phyloP scores from a whole-genome alignment of 306 rosid genomes.

The Fragaria ananassa region DNA sequence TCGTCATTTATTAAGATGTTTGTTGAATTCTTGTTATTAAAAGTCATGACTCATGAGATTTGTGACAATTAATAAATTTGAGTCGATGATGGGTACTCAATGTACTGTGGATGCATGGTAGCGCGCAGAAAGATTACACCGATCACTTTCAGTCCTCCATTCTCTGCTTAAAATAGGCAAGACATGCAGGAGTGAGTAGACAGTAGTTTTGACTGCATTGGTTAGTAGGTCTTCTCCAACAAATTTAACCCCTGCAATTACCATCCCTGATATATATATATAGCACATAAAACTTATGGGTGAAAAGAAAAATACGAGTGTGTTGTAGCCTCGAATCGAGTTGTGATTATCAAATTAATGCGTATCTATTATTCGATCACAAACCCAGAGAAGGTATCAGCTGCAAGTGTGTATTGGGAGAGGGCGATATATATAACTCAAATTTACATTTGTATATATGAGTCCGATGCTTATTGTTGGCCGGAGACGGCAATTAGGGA shows the following conservation, averaged over 20 bases:
- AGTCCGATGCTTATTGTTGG: no score
- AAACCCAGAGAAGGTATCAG: neutral
- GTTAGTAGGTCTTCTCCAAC: neutral
- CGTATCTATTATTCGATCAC: neutral
- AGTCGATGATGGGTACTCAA: neutral
- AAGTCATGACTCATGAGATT: neutral
- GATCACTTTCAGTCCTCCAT: neutral
- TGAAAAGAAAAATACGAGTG: neutral
- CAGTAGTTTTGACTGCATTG: neutral
- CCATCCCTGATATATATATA: no score
- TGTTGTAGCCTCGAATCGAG: neutral
- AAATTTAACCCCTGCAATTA: neutral
- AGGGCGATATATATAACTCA: no score
- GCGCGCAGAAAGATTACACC: neutral
- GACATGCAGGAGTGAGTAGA: neutral
- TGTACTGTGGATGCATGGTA: neutral
- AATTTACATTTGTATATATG: no score
- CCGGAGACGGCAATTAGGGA: no score
- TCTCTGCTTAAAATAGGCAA: neutral
- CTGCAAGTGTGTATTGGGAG: no score
- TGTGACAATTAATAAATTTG: neutral
- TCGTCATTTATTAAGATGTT: neutral
- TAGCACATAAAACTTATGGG: no score
- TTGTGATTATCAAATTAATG: neutral
- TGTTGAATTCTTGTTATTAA: no score